phyloP scores from a whole-genome alignment of 106 monocot genomes.

The Vanilla planifolia region DNA sequence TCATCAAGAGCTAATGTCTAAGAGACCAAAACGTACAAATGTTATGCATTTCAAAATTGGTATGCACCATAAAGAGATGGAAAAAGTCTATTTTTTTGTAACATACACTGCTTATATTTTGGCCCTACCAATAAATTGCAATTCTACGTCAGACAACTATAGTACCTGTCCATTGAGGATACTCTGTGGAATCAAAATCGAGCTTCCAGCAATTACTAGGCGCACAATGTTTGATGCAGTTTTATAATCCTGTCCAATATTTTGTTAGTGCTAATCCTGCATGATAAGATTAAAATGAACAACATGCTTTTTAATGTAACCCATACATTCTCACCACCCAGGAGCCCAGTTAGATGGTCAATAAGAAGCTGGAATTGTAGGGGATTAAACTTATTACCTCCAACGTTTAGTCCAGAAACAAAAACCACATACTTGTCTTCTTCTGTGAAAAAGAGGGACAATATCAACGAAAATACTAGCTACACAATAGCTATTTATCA shows the following conservation, averaged over 20 bases:
- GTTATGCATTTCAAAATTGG: background rate
- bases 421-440: slow-evolving; percentile 94
- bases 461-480: background rate
- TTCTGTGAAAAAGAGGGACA: slow-evolving; percentile 31
- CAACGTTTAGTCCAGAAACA: slow-evolving; percentile 81
- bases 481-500: too few relatives aligned
- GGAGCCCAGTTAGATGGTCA: slow-evolving; percentile 89
- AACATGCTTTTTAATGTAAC: background rate
- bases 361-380: slow-evolving; percentile 96
- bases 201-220: slow-evolving; percentile 87
- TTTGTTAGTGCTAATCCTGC: background rate
- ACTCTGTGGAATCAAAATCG: slow-evolving; percentile 64
- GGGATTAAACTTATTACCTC: slow-evolving; percentile 65
- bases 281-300: background rate
- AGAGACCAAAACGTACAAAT: slow-evolving; percentile 6
- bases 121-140: too few relatives aligned
- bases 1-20: slow-evolving; percentile 72
- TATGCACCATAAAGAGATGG: background rate
- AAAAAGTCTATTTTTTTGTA: background rate
- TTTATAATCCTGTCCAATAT: slow-evolving; percentile 61
- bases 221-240: slow-evolving; percentile 83
- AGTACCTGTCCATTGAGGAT: slow-evolving; percentile 70
- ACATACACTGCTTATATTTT: too few relatives aligned
- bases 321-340: slow-evolving; percentile 88
- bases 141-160: too few relatives aligned